These are phyloP conservation scores for Durio zibethinus DNA, from an alignment of 345 rosid genomes.

Conservation along the genomic window DNA sequence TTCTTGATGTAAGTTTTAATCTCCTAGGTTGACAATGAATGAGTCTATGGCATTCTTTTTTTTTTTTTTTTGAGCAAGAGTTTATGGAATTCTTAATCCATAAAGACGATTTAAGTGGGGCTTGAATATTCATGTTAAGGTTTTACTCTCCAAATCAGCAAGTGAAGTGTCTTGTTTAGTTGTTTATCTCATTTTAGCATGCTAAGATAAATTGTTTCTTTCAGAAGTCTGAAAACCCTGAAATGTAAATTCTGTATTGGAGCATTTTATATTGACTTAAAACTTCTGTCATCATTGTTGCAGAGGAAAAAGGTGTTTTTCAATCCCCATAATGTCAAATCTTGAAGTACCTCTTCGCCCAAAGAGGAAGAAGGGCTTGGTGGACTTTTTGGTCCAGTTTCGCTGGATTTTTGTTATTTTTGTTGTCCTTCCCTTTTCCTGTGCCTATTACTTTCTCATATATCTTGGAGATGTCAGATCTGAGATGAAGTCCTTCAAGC, in stretches of 20 bases:
- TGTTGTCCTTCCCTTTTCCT: constrained; percentile 88
- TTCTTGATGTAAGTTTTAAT: neutral
- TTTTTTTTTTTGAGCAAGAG: too few relatives aligned
- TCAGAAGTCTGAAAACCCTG: neutral
- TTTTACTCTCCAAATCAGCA: neutral
- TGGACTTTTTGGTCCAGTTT: constrained; percentile 79
- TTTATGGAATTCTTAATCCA: neutral
- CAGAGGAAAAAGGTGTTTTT: constrained; percentile 28
- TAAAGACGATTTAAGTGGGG: neutral
- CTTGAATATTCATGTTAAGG: neutral
- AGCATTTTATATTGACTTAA: constrained; percentile 14
- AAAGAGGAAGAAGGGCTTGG: constrained; percentile 82
- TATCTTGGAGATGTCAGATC: constrained; percentile 96
- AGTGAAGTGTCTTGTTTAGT: neutral
- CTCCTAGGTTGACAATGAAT: neutral
- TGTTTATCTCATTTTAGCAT: neutral
- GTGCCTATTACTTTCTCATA: constrained; percentile 68
- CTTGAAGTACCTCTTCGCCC: constrained; percentile 78
- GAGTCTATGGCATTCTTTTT: neutral
- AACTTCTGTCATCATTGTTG: constrained; percentile 13
- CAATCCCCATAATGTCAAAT: constrained; percentile 59
- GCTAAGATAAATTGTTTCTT: neutral
- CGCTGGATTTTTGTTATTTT: constrained; percentile 91
- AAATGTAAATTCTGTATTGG: neutral
- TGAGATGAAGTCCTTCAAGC: constrained; percentile 75